Evolutionary conservation across 1,284 basidiomycete genomes (phyloP).

Genomic region (Meripilus lineatus): DNA sequence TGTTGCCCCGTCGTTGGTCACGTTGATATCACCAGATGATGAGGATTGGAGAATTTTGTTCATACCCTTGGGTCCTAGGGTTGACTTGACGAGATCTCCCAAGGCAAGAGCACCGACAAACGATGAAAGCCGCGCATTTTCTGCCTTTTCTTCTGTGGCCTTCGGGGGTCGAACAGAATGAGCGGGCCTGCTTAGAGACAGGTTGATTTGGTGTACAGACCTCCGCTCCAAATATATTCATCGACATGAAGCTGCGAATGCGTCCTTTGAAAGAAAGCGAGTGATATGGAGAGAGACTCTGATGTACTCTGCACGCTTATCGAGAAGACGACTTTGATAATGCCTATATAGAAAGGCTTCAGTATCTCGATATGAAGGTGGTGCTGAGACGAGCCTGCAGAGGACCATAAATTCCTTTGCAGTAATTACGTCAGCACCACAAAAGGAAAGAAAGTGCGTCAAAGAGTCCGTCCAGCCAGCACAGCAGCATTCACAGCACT

Average conservation of each 20-base stretch:
- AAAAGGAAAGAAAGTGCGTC: too few relatives aligned
- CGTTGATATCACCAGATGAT: conserved; percentile 89
- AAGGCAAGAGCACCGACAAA: conserved; percentile 97
- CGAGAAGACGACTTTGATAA: too few relatives aligned
- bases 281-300: conserved; percentile 51
- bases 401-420: too few relatives aligned
- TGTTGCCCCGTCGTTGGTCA: conserved; percentile 98
- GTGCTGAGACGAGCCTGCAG: too few relatives aligned
- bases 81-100: conserved; percentile 97
- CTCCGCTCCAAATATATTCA: conserved; percentile 44
- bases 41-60: conserved; percentile 94
- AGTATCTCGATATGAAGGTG: too few relatives aligned
- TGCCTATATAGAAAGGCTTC: too few relatives aligned
- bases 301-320: too few relatives aligned
- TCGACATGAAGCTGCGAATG: conserved; percentile 31
- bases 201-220: conserved; percentile 19
- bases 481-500: too few relatives aligned
- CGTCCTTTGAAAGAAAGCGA: conserved; percentile 12
- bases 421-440: too few relatives aligned
- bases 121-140: conserved; percentile 96
- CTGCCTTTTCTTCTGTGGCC: conserved; percentile 97
- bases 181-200: neutral
- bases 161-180: conserved; percentile 28
- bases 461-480: too few relatives aligned
- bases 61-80: conserved; percentile 97